Conservation (phyloP, 2,329 filamentous ascomycete species). For the Hypomyces perniciosus region DNA sequence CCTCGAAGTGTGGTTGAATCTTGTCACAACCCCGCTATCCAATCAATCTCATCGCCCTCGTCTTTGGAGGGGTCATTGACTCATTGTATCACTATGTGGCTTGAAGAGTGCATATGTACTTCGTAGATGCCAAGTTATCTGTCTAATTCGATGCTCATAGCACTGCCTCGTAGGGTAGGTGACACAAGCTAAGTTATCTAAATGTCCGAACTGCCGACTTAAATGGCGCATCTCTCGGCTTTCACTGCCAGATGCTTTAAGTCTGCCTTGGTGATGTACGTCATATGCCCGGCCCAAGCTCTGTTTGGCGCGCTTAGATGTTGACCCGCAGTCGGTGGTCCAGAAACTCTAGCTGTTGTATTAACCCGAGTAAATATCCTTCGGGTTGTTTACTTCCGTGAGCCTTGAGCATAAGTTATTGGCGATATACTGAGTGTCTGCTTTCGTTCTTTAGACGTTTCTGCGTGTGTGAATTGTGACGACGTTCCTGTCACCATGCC, state of each 20-base stretch:
- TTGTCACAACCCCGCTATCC: not conserved
- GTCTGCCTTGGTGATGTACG: not conserved
- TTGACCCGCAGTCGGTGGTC: conserved; percentile 6
- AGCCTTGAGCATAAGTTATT: not conserved
- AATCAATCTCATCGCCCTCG: not conserved
- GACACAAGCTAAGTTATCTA: not conserved
- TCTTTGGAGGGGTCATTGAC: no score
- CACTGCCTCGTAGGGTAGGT: no score
- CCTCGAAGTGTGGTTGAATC: not conserved
- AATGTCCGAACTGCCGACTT: not conserved
- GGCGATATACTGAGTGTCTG: not conserved
- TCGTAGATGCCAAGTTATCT: no score
- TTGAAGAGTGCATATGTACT: no score
- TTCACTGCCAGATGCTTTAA: not conserved
- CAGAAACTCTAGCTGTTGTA: conserved; percentile 4
- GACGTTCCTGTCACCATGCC: conserved; percentile 47
- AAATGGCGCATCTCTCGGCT: not conserved
- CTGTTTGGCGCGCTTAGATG: conserved; percentile 12
- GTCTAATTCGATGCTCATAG: no score
- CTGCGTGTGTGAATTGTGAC: not conserved
- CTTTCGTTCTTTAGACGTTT: not conserved
- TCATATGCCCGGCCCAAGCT: not conserved
- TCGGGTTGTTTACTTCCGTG: conserved; percentile 4
- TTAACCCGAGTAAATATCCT: conserved; percentile 6
- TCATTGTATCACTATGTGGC: no score